A percentile compares a stretch with the other conserved stretches of the same genome.
Conservation (phyloP, 441 rosid genomes). For the Gossypium davidsonii region DNA sequence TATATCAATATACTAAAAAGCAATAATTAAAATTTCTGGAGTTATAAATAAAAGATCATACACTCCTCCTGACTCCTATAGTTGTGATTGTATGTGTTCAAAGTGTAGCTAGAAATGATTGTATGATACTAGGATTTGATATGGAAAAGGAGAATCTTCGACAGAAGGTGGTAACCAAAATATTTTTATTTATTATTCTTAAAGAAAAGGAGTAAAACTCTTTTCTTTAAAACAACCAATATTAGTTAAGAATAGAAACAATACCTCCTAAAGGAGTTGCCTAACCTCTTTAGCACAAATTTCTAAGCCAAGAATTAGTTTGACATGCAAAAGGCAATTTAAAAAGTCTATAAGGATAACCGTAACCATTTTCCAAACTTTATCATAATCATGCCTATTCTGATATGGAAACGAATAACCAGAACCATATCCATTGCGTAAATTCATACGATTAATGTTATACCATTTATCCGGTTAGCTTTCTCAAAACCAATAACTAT, state of each 20-base stretch:
- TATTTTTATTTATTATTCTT: not conserved
- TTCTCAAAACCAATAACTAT: not conserved
- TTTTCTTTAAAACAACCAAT: not conserved
- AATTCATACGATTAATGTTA: not conserved
- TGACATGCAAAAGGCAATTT: not conserved
- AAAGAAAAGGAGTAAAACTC: not conserved
- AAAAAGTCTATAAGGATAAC: not conserved
- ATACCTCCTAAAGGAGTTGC: not conserved
- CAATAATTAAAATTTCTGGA: not conserved
- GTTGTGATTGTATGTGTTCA: not conserved
- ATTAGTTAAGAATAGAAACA: not conserved
- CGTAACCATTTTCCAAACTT: not conserved
- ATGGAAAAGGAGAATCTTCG: conserved; percentile 6
- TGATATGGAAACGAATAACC: not conserved
- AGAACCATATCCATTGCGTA: not conserved
- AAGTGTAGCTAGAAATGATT: not conserved
- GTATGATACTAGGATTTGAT: not conserved
- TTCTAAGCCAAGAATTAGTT: not conserved
- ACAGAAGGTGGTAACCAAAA: not conserved
- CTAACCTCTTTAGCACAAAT: not conserved
- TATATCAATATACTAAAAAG: not conserved
- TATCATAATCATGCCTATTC: not conserved
- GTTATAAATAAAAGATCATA: not conserved
- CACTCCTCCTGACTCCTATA: not conserved
- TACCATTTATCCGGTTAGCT: not conserved